Base-by-base conservation (phyloP, 805 yeast species). In the Ogataea polymorpha region DNA sequence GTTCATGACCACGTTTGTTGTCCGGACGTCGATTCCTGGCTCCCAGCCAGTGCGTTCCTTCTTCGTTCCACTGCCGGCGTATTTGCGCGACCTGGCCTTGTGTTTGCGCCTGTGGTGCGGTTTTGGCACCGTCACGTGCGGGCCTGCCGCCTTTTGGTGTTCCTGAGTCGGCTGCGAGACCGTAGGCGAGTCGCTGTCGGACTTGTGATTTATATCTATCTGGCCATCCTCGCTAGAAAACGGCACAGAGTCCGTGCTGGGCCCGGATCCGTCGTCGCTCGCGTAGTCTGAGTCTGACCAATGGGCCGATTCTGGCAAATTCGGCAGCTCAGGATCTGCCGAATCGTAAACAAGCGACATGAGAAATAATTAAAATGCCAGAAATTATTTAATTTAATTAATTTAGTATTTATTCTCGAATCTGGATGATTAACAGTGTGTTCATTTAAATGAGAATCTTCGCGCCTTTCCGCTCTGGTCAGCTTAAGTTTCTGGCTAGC, bases 21-120 rank as follows among this genome's bases (percentile, higher is more conserved):
- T 72, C 7, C 67, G 56, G 24, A 75, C 64, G 50, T 78, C 74
- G 20, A 77, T 67, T 14, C 84, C 84, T 0, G 84, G 83, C 50
- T 78, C 84, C 75, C 78, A 74, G 17, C 72, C 77, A 4, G 76
- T 68, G 34, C 73, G 53, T 36, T 62, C 66, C 29, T 70, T 61
- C 14, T 69, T 67, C 18, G 60, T 57, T 9, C 63, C 58, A n/a
- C 70, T 57, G 5, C 68, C 71, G 3, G 49, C 46, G 44, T 69
- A 70, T 26, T 53, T 59, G 26, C 68, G 48, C 6, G 56, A 45
- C 21, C 36, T 37, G 23, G 46, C 32, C 13, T 43, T 44, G 10
- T 37, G 40, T 15, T 35, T 41, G 11, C 26, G 32, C 4, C 38
- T 35, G n/a, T 42, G 23, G 14, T 34, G 32, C 16, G n/a, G 6